phyloP scores from a whole-genome alignment of 1,284 basidiomycete genomes.

The Sphaerobolus stellatus region DNA sequence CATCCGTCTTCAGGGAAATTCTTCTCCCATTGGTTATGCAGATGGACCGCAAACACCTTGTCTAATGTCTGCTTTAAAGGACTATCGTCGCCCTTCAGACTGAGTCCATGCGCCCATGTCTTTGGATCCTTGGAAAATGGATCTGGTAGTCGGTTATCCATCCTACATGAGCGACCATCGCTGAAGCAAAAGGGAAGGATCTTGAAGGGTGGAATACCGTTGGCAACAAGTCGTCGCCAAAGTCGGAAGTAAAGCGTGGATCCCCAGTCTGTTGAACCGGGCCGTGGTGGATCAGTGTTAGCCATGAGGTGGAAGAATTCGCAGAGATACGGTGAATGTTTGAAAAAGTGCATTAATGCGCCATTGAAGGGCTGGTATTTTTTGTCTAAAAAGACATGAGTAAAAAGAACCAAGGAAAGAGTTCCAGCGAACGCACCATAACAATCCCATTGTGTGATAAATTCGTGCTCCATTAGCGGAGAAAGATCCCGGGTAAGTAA shows the following conservation, averaged over 20 bases:
- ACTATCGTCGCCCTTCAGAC: constrained; percentile 55
- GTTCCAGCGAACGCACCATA: constrained; percentile 61
- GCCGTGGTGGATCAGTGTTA: constrained; percentile 66
- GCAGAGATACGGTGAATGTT: constrained; percentile 89
- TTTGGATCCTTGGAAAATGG: constrained; percentile 71
- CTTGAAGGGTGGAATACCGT: constrained; percentile 77
- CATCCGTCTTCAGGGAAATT: constrained; percentile 74
- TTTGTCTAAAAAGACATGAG: constrained; percentile 58
- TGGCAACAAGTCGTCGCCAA: constrained; percentile 77
- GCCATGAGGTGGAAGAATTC: constrained; percentile 91
- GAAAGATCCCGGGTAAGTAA: constrained; percentile 81
- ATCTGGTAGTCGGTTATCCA: constrained; percentile 88
- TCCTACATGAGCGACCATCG: constrained; percentile 84
- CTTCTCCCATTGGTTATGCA: constrained; percentile 94
- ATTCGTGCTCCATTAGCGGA: constrained; percentile 86
- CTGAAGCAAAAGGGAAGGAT: constrained; percentile 91
- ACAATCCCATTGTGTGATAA: constrained; percentile 95
- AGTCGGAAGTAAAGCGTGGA: constrained; percentile 85
- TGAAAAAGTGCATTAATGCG: constrained; percentile 87
- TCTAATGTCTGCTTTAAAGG: constrained; percentile 65
- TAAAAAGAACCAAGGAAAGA: not conserved
- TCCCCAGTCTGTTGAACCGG: constrained; percentile 89
- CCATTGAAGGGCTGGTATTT: constrained; percentile 86
- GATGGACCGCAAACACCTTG: constrained; percentile 80
- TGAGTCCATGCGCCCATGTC: constrained; percentile 54